Evolutionary conservation across 2,329 filamentous ascomycete species (phyloP).

Genomic region (Cladophialophora bantiana): DNA sequence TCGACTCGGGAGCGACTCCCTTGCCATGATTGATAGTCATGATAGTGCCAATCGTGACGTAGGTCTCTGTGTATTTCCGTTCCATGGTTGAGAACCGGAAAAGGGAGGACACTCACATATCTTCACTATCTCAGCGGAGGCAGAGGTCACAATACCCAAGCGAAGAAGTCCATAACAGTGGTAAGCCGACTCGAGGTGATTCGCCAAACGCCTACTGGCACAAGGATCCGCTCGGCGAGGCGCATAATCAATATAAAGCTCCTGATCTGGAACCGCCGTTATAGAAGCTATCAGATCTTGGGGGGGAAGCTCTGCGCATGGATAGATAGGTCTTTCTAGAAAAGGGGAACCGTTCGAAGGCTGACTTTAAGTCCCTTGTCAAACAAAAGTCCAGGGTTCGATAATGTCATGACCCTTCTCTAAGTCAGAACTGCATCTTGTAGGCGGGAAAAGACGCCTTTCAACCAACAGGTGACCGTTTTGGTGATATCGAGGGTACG

Average conservation of each 20-base stretch:
- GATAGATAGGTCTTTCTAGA: not conserved
- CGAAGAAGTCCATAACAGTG: not conserved
- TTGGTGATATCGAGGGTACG: not conserved
- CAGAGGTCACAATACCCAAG: not conserved
- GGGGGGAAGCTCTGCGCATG: not conserved
- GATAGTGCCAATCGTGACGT: not conserved
- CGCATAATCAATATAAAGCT: too few relatives aligned
- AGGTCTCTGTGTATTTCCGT: not conserved
- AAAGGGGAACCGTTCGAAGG: not conserved
- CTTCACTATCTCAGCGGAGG: not conserved
- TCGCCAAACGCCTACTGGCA: not conserved
- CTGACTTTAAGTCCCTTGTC: not conserved
- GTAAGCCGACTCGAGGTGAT: not conserved
- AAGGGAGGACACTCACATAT: not conserved
- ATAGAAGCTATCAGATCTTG: not conserved
- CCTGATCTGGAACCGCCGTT: too few relatives aligned
- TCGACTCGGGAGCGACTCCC: not conserved
- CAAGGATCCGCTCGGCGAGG: not conserved
- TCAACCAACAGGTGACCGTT: not conserved
- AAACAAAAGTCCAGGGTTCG: not conserved
- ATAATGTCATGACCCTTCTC: not conserved
- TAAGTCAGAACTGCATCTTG: not conserved
- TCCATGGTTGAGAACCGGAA: not conserved
- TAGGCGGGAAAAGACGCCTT: not conserved
- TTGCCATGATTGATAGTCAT: not conserved